phyloP scores from a whole-genome alignment of 2,329 filamentous ascomycete species.

The Ceratocystis eucalypticola region DNA sequence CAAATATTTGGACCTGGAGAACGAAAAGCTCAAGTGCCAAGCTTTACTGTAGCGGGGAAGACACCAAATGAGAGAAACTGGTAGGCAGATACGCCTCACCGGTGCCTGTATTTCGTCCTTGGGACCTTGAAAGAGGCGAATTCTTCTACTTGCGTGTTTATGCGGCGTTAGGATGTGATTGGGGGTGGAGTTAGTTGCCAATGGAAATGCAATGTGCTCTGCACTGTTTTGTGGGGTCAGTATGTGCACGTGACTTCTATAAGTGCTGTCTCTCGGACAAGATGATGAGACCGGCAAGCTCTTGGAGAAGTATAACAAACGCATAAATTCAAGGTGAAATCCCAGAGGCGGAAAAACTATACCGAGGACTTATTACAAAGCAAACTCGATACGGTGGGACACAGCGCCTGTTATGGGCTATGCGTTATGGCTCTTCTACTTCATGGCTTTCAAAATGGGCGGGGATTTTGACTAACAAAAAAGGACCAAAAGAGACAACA shows the following conservation, averaged over 20 bases:
- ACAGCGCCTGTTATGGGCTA: not conserved
- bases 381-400: not conserved
- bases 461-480: not conserved
- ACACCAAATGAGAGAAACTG: not conserved
- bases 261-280: not conserved
- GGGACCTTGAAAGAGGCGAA: not conserved
- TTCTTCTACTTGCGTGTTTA: slow-evolving; percentile 13
- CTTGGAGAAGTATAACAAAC: not conserved
- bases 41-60: not conserved
- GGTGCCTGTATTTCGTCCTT: not conserved
- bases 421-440: not conserved
- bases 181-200: slow-evolving; percentile 10
- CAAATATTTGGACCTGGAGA: not conserved
- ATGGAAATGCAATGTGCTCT: not conserved
- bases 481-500: not conserved
- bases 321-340: not conserved
- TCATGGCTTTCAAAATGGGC: not conserved
- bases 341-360: too few species aligned
- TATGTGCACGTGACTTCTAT: not conserved
- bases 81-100: not conserved
- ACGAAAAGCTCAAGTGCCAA: not conserved
- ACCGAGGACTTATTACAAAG: not conserved
- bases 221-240: not conserved
- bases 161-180: slow-evolving; percentile 16
- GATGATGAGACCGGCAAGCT: not conserved